Evolutionary conservation across 805 yeast species (phyloP).

Genomic region (Priceomyces castillae): DNA sequence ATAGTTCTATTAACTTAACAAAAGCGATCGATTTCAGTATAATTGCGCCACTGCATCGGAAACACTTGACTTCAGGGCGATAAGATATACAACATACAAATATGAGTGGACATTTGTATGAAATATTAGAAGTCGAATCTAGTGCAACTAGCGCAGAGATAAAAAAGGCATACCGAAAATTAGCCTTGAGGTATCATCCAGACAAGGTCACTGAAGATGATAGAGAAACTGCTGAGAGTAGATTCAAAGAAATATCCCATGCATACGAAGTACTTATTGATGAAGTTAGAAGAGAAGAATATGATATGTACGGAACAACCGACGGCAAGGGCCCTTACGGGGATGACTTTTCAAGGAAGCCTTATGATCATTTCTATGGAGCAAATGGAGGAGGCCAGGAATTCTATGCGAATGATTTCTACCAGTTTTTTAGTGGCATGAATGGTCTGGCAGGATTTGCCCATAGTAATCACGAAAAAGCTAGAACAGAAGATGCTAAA

Average conservation of each 20-base stretch:
- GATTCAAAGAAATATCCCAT: slow-evolving; percentile 77
- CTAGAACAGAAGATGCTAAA: slow-evolving; percentile 64
- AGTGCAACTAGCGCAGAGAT: slow-evolving; percentile 71
- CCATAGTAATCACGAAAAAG: slow-evolving; percentile 15
- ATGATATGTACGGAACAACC: slow-evolving; percentile 54
- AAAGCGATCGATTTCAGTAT: no score
- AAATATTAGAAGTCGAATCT: slow-evolving; percentile 62
- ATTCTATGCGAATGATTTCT: slow-evolving; percentile 72
- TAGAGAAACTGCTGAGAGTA: slow-evolving; percentile 67
- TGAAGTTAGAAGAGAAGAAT: slow-evolving; percentile 55
- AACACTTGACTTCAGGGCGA: no score
- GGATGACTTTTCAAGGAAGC: slow-evolving; percentile 30
- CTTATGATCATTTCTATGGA: slow-evolving; percentile 35
- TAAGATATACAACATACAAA: background rate
- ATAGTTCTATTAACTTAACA: no score
- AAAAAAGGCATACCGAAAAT: slow-evolving; percentile 77
- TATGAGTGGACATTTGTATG: slow-evolving; percentile 47
- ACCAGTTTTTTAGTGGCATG: slow-evolving; percentile 59
- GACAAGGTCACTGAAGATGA: slow-evolving; percentile 75
- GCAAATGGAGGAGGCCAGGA: slow-evolving; percentile 34
- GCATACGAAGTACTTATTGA: slow-evolving; percentile 85
- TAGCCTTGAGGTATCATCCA: slow-evolving; percentile 84
- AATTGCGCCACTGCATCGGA: no score
- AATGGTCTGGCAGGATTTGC: slow-evolving; percentile 19
- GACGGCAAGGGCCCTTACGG: slow-evolving; percentile 23